phyloP scores from a whole-genome alignment of 495 filamentous ascomycete species.

The Podospora bellae-mahoneyi region DNA sequence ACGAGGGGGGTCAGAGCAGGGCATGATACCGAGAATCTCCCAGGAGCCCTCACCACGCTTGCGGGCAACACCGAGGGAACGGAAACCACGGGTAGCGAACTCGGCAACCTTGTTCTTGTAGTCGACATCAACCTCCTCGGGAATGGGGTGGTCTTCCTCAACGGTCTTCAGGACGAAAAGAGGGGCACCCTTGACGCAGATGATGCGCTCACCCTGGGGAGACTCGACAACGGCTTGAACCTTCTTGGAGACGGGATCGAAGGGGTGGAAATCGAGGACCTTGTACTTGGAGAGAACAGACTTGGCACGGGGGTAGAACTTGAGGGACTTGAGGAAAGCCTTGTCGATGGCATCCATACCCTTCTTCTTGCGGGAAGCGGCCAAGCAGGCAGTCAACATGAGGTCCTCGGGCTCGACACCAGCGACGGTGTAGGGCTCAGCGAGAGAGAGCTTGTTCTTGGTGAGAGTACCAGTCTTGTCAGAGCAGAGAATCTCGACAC shows the following conservation, averaged over 20 bases:
- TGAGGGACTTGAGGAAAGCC: constrained; percentile 82
- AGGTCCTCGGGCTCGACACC: constrained; percentile 79
- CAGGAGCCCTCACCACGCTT: constrained; percentile 72
- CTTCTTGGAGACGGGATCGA: constrained; percentile 94
- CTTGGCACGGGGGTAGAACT: constrained; percentile 76
- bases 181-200: constrained; percentile 89
- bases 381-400: constrained; percentile 87
- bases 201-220: constrained; percentile 72
- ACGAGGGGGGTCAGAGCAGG: constrained; percentile 86
- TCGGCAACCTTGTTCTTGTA: constrained; percentile 90
- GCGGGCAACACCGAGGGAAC: constrained; percentile 86
- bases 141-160: constrained; percentile 72
- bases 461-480: constrained; percentile 95
- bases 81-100: constrained; percentile 87
- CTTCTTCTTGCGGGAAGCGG: constrained; percentile 89
- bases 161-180: constrained; percentile 79
- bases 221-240: constrained; percentile 81
- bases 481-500: constrained; percentile 94
- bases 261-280: constrained; percentile 77
- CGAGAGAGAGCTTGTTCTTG: constrained; percentile 85
- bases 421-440: constrained; percentile 76
- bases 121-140: constrained; percentile 66
- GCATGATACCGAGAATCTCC: constrained; percentile 94
- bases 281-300: constrained; percentile 69
- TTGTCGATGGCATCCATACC: constrained; percentile 94